Evolutionary conservation across 306 rosid genomes (phyloP), one percentile per base, ranked within the genome.

Genomic region (Hippophae rhamnoides): DNA sequence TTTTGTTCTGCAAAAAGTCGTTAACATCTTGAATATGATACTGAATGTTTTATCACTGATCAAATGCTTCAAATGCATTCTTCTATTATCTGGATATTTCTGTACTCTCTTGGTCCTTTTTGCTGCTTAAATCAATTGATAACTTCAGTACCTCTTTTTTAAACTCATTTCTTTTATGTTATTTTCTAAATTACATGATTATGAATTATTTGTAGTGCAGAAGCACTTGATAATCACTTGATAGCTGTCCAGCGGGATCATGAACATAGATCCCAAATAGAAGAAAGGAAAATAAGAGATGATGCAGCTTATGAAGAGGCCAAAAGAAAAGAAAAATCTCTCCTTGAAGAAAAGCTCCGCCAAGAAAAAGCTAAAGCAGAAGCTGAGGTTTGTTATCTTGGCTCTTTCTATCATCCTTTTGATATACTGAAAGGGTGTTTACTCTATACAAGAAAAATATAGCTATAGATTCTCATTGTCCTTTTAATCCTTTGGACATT

Each of bases 291-390:
- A 78, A 82, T 87, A 72, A 81, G 87, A 80, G 80, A 44, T 76
- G 95, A 89, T 63, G 97, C 97, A 40, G 95, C 95, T 47, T 70
- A 79, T 71, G 96, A 85, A 78, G 96, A 88, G 64, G 84, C 87
- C 64, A 87, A 79, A 85, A 81, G 92, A 79, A 90, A 79, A 81
- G 84, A 78, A 60, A 82, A 73, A 75, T 89, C 90, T 67, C 60
- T 77, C 41, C 83, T 72, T 56, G 94, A 89, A 78, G 96, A 90
- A 78, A 90, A 85, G 62, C 72, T 71, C 23, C 82, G 83, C 65
- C 85, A 82, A 76, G 97, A 87, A 69, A 87, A 76, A 70, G 85
- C 89, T 72, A 90, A 78, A 81, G 87, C 77, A 46, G 96, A 90
- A 70, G 86, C 89, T 7, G 96, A 81, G 87, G 97, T 83, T 9